phyloP scores from a whole-genome alignment of 257 asterid genomes.

The Prunella vulgaris region DNA sequence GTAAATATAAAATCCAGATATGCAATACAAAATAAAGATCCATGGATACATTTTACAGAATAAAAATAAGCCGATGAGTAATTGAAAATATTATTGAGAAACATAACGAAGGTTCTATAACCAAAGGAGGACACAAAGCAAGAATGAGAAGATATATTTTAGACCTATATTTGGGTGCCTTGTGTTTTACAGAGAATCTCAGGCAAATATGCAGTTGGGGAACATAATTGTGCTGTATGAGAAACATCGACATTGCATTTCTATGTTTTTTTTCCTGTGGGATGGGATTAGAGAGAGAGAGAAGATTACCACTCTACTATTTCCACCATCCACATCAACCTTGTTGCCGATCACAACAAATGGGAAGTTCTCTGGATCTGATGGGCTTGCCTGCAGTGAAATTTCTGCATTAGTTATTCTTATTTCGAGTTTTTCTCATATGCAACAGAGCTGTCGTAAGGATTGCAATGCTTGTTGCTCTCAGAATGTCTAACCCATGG shows the following conservation, averaged over 20 bases:
- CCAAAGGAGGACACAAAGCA: not conserved
- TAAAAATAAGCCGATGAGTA: not conserved
- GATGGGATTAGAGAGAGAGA: not conserved
- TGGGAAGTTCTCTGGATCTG: constrained; percentile 96
- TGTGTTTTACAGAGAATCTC: too few species aligned
- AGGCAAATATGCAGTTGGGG: not conserved
- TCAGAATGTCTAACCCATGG: not conserved
- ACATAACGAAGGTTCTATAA: not conserved
- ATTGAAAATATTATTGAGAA: not conserved
- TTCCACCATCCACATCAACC: constrained; percentile 94
- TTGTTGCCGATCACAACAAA: constrained; percentile 98
- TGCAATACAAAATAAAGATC: not conserved
- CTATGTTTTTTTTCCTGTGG: too few species aligned
- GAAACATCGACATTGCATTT: too few species aligned
- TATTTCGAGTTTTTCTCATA: not conserved
- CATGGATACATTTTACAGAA: not conserved
- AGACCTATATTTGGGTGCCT: not conserved
- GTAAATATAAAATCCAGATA: not conserved
- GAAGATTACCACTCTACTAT: constrained; percentile 77
- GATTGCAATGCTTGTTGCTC: not conserved
- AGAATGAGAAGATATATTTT: not conserved
- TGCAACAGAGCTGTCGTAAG: not conserved
- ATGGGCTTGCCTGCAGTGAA: constrained; percentile 85
- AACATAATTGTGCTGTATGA: not conserved
- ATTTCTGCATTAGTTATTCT: constrained; percentile 4